Base-by-base conservation (phyloP, 208 protist genomes). In the Spongospora subterranea region DNA sequence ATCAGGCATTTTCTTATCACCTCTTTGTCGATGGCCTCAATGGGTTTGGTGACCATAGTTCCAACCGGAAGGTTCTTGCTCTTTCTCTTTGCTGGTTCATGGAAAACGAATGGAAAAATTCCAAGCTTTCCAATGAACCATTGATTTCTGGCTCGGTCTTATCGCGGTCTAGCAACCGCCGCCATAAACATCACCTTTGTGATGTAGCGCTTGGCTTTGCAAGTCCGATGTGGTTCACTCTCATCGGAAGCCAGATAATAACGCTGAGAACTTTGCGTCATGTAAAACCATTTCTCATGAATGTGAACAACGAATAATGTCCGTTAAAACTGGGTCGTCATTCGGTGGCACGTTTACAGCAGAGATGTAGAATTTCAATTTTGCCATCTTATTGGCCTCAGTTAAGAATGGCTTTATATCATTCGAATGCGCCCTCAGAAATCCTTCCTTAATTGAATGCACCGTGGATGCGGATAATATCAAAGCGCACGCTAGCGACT, bases 231-330 rank as follows among this genome's bases (percentile, higher is more conserved):
- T 43, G 71, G 71, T 13, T 45, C 71, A 82, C 35, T 35, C 71
- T 35, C 71, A n/a, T 82, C 71, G 11, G 71, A 43, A 82, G 40
- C n/a, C 35, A 82, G 6, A n/a, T 82, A 82, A 39, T 39, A 35
- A 45, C 71, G 35, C 71, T 82, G 6, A 13, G 11, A 40, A 6
- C 11, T 43, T 43, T 82, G 17, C 54, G 71, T 82, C 71, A 82
- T 43, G n/a, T 82, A 82, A 82, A 82, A 82, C 71, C 71, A 82
- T n/a, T 82, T 82, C 71, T 82, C 71, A 43, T 82, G 17, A 17
- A 82, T 82, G 6, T 82, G 71, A 82, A 82, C 35, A 13, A 82
- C n/a, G n/a, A 40, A 6, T 13, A 45, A 40, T n/a, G n/a, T 43
- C 35, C 71, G 6, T 43, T 35, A 35, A 82, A 82, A 82, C 71